Base-by-base conservation (phyloP, 2,329 filamentous ascomycete species). In the Apiospora arundinis region DNA sequence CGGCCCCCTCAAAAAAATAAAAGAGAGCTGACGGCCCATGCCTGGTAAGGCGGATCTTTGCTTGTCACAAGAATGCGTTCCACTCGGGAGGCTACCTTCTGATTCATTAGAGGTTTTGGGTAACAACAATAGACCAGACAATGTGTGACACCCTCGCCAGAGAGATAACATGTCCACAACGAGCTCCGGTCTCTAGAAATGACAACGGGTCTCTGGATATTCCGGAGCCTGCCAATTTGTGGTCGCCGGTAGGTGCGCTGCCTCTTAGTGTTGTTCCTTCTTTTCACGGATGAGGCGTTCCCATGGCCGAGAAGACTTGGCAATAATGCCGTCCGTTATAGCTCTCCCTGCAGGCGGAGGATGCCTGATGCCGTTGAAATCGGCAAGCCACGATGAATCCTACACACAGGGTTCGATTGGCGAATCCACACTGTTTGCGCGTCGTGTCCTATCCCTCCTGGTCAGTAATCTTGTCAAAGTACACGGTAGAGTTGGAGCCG, bases 51-150 rank as follows among this genome's bases (percentile, higher is more conserved):
- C 45, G 23, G 66, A 68, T 48, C 66, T 68, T 14, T 45, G 25
- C 44, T 46, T 25, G 44, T 46, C 45, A 48, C 44, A 48, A 48
- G 11, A 48, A 14, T 2, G 45, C 28, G 46, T 25, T 40, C 67
- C 67, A 69, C 67, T 42, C 48, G 4, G 45, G 25, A 46, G 45
- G 67, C 28, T 49, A 69, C 28, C n/a, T 40, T 49, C 46, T 56
- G 67, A 69, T 69, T 69, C 67, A 69, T 42, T 49, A 40, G 48
- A 56, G 46, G 67, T 69, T 69, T 69, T 46, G 56, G 56, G 32
- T 40, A 37, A 40, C 56, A 37, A 40, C 56, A 40, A 63, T 40
- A 63, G 56, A 63, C 32, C 32, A 23, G 56, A 63, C 18, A 63
- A 12, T n/a, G 56, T n/a, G 28, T 60, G 52, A 60, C 52, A 60